These are phyloP conservation scores for Diversispora epigaea DNA, from an alignment of 192 early-diverging fungal species.

Conservation along the genomic window DNA sequence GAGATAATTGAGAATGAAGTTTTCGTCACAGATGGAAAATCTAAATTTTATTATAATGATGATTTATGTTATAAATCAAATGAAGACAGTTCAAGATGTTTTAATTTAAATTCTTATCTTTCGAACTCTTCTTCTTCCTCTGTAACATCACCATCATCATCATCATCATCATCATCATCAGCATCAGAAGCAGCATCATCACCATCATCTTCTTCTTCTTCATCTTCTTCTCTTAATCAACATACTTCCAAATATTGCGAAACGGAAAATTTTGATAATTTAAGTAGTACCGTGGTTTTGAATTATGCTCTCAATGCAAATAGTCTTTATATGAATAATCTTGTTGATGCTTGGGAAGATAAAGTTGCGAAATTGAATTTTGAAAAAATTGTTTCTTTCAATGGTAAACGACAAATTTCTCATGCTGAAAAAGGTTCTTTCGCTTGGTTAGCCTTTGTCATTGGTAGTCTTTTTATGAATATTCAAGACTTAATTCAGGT, in stretches of 20 bases:
- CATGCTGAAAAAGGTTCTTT: constrained; percentile 50
- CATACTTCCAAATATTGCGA: neutral
- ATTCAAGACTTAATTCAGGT: constrained; percentile 66
- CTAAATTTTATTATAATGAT: constrained; percentile 37
- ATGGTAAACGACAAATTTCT: constrained; percentile 36
- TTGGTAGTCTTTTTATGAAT: constrained; percentile 56
- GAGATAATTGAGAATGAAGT: constrained; percentile 42
- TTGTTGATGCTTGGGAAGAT: constrained; percentile 53
- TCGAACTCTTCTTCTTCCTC: neutral
- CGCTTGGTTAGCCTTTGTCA: constrained; percentile 52
- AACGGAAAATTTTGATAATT: too few relatives aligned
- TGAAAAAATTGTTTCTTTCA: constrained; percentile 30
- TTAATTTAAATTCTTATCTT: neutral
- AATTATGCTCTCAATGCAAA: constrained; percentile 58
- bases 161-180: too few relatives aligned
- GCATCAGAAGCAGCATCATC: too few relatives aligned
- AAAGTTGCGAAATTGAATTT: constrained; percentile 49
- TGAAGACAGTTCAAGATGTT: neutral
- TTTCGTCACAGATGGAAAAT: constrained; percentile 32
- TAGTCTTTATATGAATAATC: constrained; percentile 39
- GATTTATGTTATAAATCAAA: constrained; percentile 43
- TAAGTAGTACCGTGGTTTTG: constrained; percentile 40
- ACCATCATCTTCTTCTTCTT: neutral
- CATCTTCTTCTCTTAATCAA: neutral
- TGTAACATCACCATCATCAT: too few relatives aligned